Evolutionary conservation across 2,329 filamentous ascomycete genomes (phyloP), one percentile per base, ranked within the genome.

Genomic region (Diaporthe citriasiana): DNA sequence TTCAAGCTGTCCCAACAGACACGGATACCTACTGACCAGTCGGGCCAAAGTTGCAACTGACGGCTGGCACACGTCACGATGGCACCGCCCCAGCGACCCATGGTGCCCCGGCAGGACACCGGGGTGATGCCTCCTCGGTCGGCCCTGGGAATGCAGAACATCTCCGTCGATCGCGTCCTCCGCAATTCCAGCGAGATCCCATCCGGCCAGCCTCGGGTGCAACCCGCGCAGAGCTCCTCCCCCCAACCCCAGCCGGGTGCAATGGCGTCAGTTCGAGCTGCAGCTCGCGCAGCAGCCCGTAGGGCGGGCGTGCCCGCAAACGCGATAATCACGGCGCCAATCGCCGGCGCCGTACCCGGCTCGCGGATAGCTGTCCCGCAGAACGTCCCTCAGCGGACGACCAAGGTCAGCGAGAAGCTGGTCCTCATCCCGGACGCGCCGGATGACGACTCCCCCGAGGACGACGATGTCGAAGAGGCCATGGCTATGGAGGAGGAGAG

Each of bases 331-430:
- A 69, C 70, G 33, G 50, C 74, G 17, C 53, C 59, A 13, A 27
- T 60, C 17, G 55, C 57, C n/a, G 72, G 72, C 13, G 59, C n/a
- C 33, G 45, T 84, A 84, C 15, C 81, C 87, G 50, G 85, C 86
- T 38, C 82, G 82, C 76, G 73, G 80, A 71, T 75, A 63, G 70
- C 70, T 5, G 89, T 88, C 75, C 84, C 86, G 78, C 88, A 90
- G 72, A 89, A 87, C 57, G 84, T 98, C 77, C 97, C 96, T 0
- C 93, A 94, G 8, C 90, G 97, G 70, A 97, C 95, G 50, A 97
- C 95, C 38, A 98, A 98, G 83, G 93, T 97, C 77, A 98, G 94
- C 82, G 95, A 98, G 85, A 98, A 98, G 84, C 88, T 99, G n/a
- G 97, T 99, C 0, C 87, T 98, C 47, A 88, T 99, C 35, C 97